phyloP scores from a whole-genome alignment of 2,329 filamentous ascomycete species.

The Colletotrichum somersetense region DNA sequence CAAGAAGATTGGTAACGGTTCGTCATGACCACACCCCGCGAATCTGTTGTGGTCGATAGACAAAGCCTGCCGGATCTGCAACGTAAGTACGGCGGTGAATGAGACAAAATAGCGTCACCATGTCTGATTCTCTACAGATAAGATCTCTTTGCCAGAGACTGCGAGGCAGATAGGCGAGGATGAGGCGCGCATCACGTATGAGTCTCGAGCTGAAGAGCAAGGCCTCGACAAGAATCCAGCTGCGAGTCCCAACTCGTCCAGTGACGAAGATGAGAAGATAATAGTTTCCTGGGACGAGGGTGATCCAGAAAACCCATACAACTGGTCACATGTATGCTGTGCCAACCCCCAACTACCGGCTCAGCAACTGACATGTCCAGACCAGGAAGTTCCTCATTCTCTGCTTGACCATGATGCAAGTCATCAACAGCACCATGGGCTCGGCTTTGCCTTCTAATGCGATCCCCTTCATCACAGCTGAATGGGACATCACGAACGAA shows the following conservation, averaged over 20 bases:
- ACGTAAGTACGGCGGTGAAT: constrained; percentile 15
- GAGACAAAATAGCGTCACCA: not conserved
- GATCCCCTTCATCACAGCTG: constrained; percentile 66
- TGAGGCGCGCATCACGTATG: constrained; percentile 56
- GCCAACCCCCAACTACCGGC: no score
- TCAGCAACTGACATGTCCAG: constrained; percentile 49
- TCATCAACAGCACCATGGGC: constrained; percentile 77
- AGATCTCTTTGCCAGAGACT: constrained; percentile 15
- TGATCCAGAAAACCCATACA: constrained; percentile 66
- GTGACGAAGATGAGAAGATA: constrained; percentile 46
- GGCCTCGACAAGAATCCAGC: constrained; percentile 46
- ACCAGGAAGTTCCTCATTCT: constrained; percentile 67
- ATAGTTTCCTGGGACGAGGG: constrained; percentile 56
- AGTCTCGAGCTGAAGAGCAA: constrained; percentile 52
- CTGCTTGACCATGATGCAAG: constrained; percentile 67
- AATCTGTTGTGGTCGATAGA: constrained; percentile 1
- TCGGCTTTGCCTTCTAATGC: constrained; percentile 75
- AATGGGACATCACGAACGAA: constrained; percentile 67
- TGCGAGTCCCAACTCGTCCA: constrained; percentile 44
- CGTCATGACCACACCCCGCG: constrained; percentile 13
- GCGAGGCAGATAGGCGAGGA: constrained; percentile 50
- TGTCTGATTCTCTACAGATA: constrained; percentile 13
- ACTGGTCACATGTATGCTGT: constrained; percentile 58
- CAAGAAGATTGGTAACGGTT: constrained; percentile 19
- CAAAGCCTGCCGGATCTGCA: constrained; percentile 16